Conservation (phyloP, 2,329 filamentous ascomycete species). For the Microsporum audouinii region DNA sequence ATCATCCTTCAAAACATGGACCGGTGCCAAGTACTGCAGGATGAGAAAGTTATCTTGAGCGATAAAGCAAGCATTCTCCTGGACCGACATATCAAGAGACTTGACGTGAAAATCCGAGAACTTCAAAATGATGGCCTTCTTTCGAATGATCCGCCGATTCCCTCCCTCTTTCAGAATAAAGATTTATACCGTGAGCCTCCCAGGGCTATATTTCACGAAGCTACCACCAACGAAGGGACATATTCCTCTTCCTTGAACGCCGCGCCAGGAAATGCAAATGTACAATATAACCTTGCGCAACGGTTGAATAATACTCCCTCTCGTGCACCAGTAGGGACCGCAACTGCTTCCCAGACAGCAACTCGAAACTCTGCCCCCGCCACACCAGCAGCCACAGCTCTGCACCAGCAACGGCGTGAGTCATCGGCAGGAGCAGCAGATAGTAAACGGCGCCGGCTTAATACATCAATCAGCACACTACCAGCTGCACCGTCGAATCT, state of each 20-base stretch:
- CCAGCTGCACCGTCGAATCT: slow-evolving; percentile 45
- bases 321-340: slow-evolving; percentile 27
- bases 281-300: slow-evolving; percentile 43
- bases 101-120: slow-evolving; percentile 52
- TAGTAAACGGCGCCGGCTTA: slow-evolving; percentile 49
- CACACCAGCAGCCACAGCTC: slow-evolving; percentile 27
- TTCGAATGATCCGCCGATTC: slow-evolving; percentile 47
- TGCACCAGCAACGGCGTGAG: slow-evolving; percentile 41
- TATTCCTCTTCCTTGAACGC: slow-evolving; percentile 40
- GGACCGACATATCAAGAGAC: slow-evolving; percentile 51
- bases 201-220: slow-evolving; percentile 39
- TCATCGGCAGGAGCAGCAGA: slow-evolving; percentile 44
- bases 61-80: slow-evolving; percentile 50
- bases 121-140: slow-evolving; percentile 49
- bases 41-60: slow-evolving; percentile 50
- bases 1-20: slow-evolving; percentile 48
- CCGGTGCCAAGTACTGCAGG: slow-evolving; percentile 45
- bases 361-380: slow-evolving; percentile 36
- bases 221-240: slow-evolving; percentile 32
- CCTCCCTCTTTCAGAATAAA: slow-evolving; percentile 43
- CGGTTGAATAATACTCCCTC: slow-evolving; percentile 33
- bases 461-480: slow-evolving; percentile 42
- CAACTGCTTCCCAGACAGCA: slow-evolving; percentile 26
- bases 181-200: slow-evolving; percentile 34
- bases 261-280: slow-evolving; percentile 45